Conservation (phyloP, 208 protist species). For the Vickermania spadyakhi region DNA sequence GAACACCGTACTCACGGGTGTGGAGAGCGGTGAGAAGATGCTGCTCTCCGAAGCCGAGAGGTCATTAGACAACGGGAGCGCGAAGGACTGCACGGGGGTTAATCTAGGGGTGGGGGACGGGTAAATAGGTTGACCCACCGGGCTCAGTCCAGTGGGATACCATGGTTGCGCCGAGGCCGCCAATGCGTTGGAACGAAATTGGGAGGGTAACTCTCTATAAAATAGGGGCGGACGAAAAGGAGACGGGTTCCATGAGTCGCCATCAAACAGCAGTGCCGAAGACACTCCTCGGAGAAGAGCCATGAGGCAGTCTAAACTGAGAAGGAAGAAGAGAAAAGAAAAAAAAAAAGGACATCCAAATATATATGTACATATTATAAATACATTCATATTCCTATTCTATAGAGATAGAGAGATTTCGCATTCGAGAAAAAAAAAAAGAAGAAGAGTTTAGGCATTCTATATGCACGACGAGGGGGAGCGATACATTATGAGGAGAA, state of each 20-base stretch:
- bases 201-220: slow-evolving; percentile 19
- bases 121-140: neutral
- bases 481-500: too few species aligned
- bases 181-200: slow-evolving; percentile 25
- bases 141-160: slow-evolving; percentile 20
- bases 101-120: neutral
- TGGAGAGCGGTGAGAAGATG: slow-evolving; percentile 48
- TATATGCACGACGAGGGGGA: too few species aligned
- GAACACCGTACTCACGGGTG: slow-evolving; percentile 34
- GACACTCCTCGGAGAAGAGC: neutral
- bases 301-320: slow-evolving; percentile 3
- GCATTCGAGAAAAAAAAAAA: too few species aligned
- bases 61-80: neutral
- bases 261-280: slow-evolving; percentile 30
- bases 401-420: too few species aligned
- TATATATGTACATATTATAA: too few species aligned
- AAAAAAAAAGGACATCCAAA: slow-evolving; percentile 8
- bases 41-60: slow-evolving; percentile 11
- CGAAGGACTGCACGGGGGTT: neutral
- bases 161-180: slow-evolving; percentile 40
- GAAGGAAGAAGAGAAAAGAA: slow-evolving; percentile 8
- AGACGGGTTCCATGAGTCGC: slow-evolving; percentile 44
- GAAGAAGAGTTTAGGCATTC: too few species aligned
- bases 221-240: slow-evolving; percentile 60
- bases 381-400: too few species aligned